A percentile compares a stretch with the other conserved stretches of the same genome.
Conservation (phyloP, 768 basidiomycete species). For the Leccinum variicolor region DNA sequence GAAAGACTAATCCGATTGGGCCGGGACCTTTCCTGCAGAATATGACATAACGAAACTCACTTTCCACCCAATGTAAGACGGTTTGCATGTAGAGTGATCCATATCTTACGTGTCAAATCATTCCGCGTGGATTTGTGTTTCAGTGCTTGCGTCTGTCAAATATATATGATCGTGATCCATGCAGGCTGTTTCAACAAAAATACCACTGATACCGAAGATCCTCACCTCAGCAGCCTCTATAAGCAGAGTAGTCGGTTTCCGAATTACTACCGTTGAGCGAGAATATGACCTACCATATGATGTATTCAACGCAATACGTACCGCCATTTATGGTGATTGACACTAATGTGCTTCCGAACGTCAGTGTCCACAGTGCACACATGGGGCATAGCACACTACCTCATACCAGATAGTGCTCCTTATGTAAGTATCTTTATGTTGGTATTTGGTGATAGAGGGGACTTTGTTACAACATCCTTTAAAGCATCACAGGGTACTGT, state of each 20-base stretch:
- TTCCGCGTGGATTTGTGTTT: background rate
- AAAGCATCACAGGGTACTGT: too few relatives aligned
- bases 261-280: background rate
- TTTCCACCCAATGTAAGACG: slow-evolving; percentile 1
- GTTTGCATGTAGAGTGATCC: background rate
- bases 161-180: slow-evolving; percentile 49
- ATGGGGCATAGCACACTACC: background rate
- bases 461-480: too few relatives aligned
- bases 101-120: background rate
- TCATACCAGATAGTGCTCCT: background rate
- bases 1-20: background rate
- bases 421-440: too few relatives aligned
- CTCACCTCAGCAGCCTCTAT: slow-evolving; percentile 39
- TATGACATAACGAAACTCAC: background rate
- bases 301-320: slow-evolving; percentile 53
- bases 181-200: slow-evolving; percentile 46
- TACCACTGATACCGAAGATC: slow-evolving; percentile 44
- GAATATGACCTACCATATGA: slow-evolving; percentile 39
- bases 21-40: background rate
- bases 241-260: slow-evolving; percentile 45
- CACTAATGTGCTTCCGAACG: slow-evolving; percentile 23
- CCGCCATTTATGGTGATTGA: slow-evolving; percentile 46
- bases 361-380: background rate
- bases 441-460: too few relatives aligned
- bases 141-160: slow-evolving; percentile 22